A percentile compares a stretch with the other conserved stretches of the same genome.
phyloP scores from a whole-genome alignment of 306 rosid species.

The Cyamopsis tetragonoloba region DNA sequence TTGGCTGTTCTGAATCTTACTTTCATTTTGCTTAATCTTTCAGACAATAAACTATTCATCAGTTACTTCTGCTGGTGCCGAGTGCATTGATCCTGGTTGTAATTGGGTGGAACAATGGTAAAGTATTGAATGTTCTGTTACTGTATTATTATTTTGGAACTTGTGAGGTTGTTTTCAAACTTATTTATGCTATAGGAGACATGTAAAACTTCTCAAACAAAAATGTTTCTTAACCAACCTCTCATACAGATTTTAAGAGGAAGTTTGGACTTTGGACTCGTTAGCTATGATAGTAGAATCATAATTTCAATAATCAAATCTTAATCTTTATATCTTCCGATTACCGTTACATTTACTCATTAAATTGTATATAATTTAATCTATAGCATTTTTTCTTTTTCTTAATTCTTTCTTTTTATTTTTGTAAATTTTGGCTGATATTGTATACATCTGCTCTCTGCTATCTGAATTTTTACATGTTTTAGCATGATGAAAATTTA shows the following conservation, averaged over 20 bases:
- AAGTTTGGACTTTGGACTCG: neutral
- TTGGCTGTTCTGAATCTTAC: neutral
- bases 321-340: neutral
- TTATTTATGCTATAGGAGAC: neutral
- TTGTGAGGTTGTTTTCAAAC: neutral
- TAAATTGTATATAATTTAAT: neutral
- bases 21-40: constrained; percentile 28
- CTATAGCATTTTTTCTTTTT: too few species aligned
- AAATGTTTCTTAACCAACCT: neutral
- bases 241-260: neutral
- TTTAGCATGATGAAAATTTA: constrained; percentile 1
- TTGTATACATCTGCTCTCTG: neutral
- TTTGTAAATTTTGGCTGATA: neutral
- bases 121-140: too few species aligned
- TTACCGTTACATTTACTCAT: neutral
- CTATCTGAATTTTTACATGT: neutral
- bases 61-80: constrained; percentile 87
- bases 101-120: constrained; percentile 99
- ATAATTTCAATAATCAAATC: neutral
- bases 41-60: constrained; percentile 89
- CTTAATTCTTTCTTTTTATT: too few species aligned
- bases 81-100: constrained; percentile 89
- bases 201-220: neutral
- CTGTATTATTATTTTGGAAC: too few species aligned
- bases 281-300: neutral